Conservation (phyloP, 108 stramenopile genomes). For the Skeletonema grethae region DNA sequence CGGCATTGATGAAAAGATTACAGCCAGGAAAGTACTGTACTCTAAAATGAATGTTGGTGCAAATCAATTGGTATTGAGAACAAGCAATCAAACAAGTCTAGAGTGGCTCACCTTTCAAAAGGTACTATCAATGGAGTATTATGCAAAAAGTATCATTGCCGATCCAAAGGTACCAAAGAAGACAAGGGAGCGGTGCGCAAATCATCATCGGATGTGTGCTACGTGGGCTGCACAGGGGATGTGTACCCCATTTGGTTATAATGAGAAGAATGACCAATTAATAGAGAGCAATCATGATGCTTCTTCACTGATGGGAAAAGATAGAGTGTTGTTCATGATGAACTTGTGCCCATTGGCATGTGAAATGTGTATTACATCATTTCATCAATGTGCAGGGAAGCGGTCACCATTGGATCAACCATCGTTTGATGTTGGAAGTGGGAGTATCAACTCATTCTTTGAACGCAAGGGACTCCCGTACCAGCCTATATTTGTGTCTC, state of each 20-base stretch:
- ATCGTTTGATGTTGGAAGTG: slow-evolving; percentile 11
- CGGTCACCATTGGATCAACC: slow-evolving; percentile 22
- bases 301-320: neutral
- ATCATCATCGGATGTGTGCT: slow-evolving; percentile 43
- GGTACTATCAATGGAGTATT: slow-evolving; percentile 27
- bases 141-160: slow-evolving; percentile 31
- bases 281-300: neutral
- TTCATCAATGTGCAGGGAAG: slow-evolving; percentile 37
- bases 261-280: neutral
- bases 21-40: slow-evolving; percentile 25
- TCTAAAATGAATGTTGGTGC: slow-evolving; percentile 1
- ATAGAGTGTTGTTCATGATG: slow-evolving; percentile 48
- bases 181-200: slow-evolving; percentile 27
- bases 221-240: slow-evolving; percentile 36
- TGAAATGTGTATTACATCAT: slow-evolving; percentile 35
- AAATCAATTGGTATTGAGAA: slow-evolving; percentile 19
- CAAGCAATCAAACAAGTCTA: neutral
- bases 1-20: slow-evolving; percentile 18
- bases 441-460: slow-evolving; percentile 4
- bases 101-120: neutral
- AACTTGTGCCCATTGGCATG: slow-evolving; percentile 55
- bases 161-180: slow-evolving; percentile 17
- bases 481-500: slow-evolving; percentile 18
- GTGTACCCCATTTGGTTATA: slow-evolving; percentile 12
- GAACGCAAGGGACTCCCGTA: neutral